These are phyloP conservation scores for Aspergillus ochraceus DNA, from an alignment of 2,329 filamentous ascomycete genomes.

Conservation along the genomic window DNA sequence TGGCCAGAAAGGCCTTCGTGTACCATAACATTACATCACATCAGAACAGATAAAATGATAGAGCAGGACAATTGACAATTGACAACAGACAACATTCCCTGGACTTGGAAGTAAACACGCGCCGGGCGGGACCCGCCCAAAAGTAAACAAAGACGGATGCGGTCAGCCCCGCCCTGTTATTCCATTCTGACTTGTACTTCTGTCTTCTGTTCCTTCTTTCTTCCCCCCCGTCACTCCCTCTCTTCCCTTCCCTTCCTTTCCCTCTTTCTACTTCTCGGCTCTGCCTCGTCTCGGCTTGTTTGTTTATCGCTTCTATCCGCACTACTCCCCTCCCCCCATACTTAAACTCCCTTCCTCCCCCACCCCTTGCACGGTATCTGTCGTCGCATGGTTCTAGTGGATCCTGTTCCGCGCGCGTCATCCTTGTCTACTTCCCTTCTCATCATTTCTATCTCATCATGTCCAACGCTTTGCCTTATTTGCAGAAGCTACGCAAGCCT, in stretches of 20 bases:
- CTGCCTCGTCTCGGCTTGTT: constrained; percentile 7
- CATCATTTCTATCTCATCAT: constrained; percentile 40
- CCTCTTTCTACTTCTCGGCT: constrained; percentile 17
- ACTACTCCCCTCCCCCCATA: neutral
- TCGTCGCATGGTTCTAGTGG: constrained; percentile 49
- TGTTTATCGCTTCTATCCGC: neutral
- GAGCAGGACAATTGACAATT: neutral
- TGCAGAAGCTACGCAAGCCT: constrained; percentile 78
- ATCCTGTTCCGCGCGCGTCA: constrained; percentile 26
- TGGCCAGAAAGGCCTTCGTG: neutral
- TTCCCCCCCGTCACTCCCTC: constrained; percentile 3
- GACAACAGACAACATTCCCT: neutral
- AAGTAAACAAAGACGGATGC: constrained; percentile 25
- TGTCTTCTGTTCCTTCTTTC: constrained; percentile 5
- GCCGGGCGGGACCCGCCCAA: constrained; percentile 3
- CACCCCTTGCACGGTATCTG: constrained; percentile 12
- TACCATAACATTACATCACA: neutral
- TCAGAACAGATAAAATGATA: neutral
- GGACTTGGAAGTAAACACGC: constrained; percentile 3
- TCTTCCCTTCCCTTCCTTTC: constrained; percentile 9
- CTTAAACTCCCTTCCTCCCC: neutral
- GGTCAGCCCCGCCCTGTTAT: constrained; percentile 14
- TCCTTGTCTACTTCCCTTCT: constrained; percentile 1
- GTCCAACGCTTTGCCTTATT: constrained; percentile 68
- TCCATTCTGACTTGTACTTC: constrained; percentile 1